Evolutionary conservation across 306 rosid species (phyloP).

Genomic region (Macrotyloma uniflorum): DNA sequence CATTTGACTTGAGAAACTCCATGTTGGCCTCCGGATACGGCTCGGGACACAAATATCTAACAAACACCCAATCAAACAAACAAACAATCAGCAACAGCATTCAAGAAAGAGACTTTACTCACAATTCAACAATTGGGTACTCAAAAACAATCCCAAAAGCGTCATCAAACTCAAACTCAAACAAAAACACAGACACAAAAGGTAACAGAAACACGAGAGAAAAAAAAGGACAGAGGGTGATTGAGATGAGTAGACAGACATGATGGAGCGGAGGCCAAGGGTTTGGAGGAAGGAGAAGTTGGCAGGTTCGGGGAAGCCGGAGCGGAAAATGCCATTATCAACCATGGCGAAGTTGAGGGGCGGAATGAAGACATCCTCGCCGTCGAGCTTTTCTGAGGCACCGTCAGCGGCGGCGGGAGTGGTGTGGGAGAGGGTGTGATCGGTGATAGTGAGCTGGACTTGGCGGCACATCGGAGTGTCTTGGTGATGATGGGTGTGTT

Average conservation of each 20-base stretch:
- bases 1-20: conserved; percentile 89
- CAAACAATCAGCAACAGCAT: conserved; percentile 1
- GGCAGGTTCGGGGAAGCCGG: conserved; percentile 87
- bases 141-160: neutral
- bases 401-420: neutral
- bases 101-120: neutral
- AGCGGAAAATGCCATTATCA: conserved; percentile 94
- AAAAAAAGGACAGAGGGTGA: neutral
- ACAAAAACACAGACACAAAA: neutral
- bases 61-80: conserved; percentile 25
- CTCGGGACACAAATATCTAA: conserved; percentile 93
- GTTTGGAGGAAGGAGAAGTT: conserved; percentile 89
- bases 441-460: conserved; percentile 46
- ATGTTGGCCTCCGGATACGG: conserved; percentile 80
- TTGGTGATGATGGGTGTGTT: conserved; percentile 5
- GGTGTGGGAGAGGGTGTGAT: conserved; percentile 4
- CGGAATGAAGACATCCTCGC: conserved; percentile 70
- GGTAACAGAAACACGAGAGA: neutral
- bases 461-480: conserved; percentile 57
- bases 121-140: conserved; percentile 31
- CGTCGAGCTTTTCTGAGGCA: conserved; percentile 30
- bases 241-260: conserved; percentile 46
- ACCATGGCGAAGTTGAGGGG: conserved; percentile 95
- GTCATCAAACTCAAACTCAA: neutral
- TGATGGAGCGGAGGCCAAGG: conserved; percentile 87